phyloP scores from a whole-genome alignment of 805 yeast genomes.

The Candida rishiriensis region DNA sequence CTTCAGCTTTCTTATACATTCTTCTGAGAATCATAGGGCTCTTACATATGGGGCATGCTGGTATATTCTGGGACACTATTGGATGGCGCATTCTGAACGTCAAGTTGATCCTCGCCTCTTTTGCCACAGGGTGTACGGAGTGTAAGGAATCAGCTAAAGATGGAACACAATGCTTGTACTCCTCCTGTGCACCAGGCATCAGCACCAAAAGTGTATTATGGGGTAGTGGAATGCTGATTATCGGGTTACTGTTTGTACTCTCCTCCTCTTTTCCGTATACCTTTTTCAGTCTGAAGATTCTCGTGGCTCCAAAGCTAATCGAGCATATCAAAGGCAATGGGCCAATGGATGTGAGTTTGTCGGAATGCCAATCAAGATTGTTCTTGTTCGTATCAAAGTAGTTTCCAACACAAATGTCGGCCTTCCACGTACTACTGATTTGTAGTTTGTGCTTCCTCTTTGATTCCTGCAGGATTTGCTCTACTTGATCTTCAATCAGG shows the following conservation, averaged over 20 bases:
- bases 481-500: conserved; percentile 36
- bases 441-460: conserved; percentile 34
- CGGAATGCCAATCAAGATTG: conserved; percentile 73
- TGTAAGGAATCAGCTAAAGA: conserved; percentile 37
- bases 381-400: conserved; percentile 45
- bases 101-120: conserved; percentile 51
- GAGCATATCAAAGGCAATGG: conserved; percentile 69
- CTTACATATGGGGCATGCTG: conserved; percentile 39
- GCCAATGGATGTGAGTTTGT: conserved; percentile 65
- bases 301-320: conserved; percentile 61
- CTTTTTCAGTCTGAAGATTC: conserved; percentile 59
- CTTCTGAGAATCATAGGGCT: conserved; percentile 52
- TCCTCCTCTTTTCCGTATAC: conserved; percentile 22
- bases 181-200: conserved; percentile 80
- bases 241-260: conserved; percentile 27
- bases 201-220: conserved; percentile 67
- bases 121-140: conserved; percentile 41
- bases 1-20: conserved; percentile 40
- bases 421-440: conserved; percentile 40
- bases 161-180: conserved; percentile 62
- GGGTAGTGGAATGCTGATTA: conserved; percentile 54
- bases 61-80: conserved; percentile 31
- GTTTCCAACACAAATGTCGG: conserved; percentile 53
- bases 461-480: conserved; percentile 23
- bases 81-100: conserved; percentile 58